Percentiles rank a stretch among this genome's conserved stretches.
Evolutionary conservation across 2,329 filamentous ascomycete genomes (phyloP).

Genomic region (Davidsoniella neocaledoniae): DNA sequence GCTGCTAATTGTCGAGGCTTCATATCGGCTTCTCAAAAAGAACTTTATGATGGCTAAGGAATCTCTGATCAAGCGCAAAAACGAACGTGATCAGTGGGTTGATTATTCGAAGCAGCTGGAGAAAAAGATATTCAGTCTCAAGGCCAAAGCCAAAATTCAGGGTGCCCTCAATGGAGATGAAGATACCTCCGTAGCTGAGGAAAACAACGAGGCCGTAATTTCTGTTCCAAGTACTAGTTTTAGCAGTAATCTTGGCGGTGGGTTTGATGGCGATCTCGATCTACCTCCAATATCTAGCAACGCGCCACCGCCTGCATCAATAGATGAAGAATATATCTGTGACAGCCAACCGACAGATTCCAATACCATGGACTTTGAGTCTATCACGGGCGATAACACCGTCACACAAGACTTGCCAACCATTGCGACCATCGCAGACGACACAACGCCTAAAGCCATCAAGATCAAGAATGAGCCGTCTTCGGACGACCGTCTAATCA

Average conservation of each 20-base stretch:
- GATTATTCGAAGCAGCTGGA: conserved; percentile 27
- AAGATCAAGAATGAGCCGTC: conserved; percentile 31
- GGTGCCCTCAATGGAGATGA: conserved; percentile 7
- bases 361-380: background rate
- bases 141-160: conserved; percentile 14
- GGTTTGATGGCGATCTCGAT: background rate
- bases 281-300: background rate
- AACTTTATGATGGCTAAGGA: conserved; percentile 26
- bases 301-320: background rate
- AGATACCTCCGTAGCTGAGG: background rate
- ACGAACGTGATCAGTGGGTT: conserved; percentile 28
- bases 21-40: conserved; percentile 24
- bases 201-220: conserved; percentile 8
- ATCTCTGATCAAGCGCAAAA: conserved; percentile 24
- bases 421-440: background rate
- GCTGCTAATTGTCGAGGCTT: conserved; percentile 18
- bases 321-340: conserved; percentile 6
- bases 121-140: conserved; percentile 21
- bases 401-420: background rate
- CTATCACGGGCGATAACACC: background rate
- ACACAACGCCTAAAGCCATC: background rate
- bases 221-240: conserved; percentile 4
- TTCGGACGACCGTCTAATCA: conserved; percentile 4
- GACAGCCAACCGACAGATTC: conserved; percentile 6
- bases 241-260: background rate